Evolutionary conservation across 768 basidiomycete genomes (phyloP).

Genomic region (Cystobasidium onofrii): DNA sequence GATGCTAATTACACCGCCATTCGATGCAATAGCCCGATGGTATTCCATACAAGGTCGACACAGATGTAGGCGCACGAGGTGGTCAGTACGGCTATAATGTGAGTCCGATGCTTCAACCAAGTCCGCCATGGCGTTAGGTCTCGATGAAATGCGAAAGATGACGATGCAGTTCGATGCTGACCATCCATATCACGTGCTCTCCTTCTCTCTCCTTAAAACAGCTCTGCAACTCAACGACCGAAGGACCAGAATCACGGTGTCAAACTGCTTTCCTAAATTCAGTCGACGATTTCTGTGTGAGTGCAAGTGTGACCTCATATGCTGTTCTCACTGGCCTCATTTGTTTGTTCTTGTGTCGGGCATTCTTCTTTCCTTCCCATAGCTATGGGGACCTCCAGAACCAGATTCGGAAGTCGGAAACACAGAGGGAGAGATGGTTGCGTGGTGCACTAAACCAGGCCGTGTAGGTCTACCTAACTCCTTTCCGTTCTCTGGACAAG

Average conservation of each 20-base stretch:
- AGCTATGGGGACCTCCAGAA: constrained; percentile 35
- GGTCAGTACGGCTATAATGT: constrained; percentile 30
- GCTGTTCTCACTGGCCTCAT: no score
- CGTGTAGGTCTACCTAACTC: constrained; percentile 30
- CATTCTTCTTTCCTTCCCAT: no score
- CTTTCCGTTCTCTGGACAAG: constrained; percentile 41
- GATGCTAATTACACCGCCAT: no score
- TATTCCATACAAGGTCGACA: constrained; percentile 42
- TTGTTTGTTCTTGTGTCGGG: no score
- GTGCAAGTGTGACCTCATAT: no score
- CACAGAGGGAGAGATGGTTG: constrained; percentile 60
- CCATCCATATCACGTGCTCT: no score
- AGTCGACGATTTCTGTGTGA: constrained; percentile 40
- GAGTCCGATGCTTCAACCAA: no score
- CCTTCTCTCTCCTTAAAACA: not conserved
- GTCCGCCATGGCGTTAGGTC: no score
- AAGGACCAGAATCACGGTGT: constrained; percentile 36
- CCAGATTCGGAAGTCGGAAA: constrained; percentile 48
- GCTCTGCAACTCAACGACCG: constrained; percentile 38
- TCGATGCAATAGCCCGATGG: constrained; percentile 51
- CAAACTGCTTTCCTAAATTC: constrained; percentile 43
- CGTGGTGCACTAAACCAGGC: constrained; percentile 61
- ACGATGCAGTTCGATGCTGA: no score
- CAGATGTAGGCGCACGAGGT: constrained; percentile 27
- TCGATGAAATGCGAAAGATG: no score